Evolutionary conservation across 257 asterid genomes (phyloP).

Genomic region (Jacaranda copaia): DNA sequence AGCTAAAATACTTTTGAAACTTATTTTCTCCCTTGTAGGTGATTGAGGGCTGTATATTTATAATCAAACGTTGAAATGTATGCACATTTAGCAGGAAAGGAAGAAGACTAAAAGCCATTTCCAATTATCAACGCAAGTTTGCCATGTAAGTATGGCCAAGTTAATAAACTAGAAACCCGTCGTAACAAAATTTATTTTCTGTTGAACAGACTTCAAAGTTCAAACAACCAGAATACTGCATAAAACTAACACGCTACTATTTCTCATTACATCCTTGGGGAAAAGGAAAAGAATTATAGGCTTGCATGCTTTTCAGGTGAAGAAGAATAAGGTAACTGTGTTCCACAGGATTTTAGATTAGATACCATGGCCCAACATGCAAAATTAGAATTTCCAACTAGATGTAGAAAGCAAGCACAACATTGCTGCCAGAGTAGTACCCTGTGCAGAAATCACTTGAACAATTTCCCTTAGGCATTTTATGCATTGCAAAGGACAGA

Average conservation of each 20-base stretch:
- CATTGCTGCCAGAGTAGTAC: too few species aligned
- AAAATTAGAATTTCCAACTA: too few species aligned
- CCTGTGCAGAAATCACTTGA: too few species aligned
- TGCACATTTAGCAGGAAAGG: background rate
- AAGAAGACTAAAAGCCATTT: background rate
- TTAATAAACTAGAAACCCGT: constrained; percentile 3
- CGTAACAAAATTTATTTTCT: background rate
- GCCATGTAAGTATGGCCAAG: background rate
- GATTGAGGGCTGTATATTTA: too few species aligned
- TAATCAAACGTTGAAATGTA: background rate
- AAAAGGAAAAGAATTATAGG: too few species aligned
- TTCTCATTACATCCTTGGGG: background rate
- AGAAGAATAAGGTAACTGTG: too few species aligned
- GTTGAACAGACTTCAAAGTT: background rate
- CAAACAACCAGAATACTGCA: constrained; percentile 3
- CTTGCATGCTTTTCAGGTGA: too few species aligned
- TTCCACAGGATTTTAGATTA: too few species aligned
- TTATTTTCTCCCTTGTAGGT: too few species aligned
- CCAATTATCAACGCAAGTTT: constrained; percentile 1
- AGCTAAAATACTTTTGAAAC: background rate
- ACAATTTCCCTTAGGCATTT: too few species aligned
- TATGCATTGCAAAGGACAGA: background rate
- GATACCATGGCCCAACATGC: too few species aligned
- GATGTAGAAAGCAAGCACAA: too few species aligned
- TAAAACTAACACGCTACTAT: background rate